These are phyloP conservation scores for Litsea cubeba DNA, from an alignment of 164 flowering plant species.

Conservation along the genomic window DNA sequence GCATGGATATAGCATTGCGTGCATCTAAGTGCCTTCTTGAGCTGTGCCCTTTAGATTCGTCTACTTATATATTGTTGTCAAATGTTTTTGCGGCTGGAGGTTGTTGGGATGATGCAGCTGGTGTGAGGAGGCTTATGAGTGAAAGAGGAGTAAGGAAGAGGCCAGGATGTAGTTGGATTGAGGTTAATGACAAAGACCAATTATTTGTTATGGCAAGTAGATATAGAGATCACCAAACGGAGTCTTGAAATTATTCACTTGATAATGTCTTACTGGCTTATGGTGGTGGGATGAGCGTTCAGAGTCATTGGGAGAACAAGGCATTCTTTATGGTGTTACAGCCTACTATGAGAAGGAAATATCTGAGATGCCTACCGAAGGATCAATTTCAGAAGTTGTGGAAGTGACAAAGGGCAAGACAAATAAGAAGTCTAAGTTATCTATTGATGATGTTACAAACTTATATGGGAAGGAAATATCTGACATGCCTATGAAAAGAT, in stretches of 20 bases:
- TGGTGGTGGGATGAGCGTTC: neutral
- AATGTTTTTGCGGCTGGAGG: constrained; percentile 33
- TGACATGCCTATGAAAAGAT: too few species aligned
- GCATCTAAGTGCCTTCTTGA: constrained; percentile 34
- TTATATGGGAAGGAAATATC: too few species aligned
- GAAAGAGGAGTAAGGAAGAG: constrained; percentile 37
- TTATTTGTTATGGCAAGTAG: constrained; percentile 55
- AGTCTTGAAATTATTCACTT: neutral
- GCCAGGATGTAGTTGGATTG: constrained; percentile 54
- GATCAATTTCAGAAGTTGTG: too few species aligned
- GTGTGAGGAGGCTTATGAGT: constrained; percentile 36
- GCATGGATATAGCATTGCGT: constrained; percentile 34
- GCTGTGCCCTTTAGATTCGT: constrained; percentile 43
- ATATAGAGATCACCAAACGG: constrained; percentile 13
- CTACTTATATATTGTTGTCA: constrained; percentile 41
- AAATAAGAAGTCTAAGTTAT: too few species aligned
- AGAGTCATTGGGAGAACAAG: too few species aligned
- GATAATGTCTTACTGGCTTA: neutral
- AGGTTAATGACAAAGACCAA: constrained; percentile 1
- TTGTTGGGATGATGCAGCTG: constrained; percentile 43
- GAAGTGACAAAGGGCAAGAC: too few species aligned
- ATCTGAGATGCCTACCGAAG: too few species aligned
- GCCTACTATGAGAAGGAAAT: too few species aligned
- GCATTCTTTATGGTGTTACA: too few species aligned
- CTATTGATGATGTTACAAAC: too few species aligned